phyloP scores from a whole-genome alignment of 1,284 basidiomycete species.

The Sporisorium sorghi region DNA sequence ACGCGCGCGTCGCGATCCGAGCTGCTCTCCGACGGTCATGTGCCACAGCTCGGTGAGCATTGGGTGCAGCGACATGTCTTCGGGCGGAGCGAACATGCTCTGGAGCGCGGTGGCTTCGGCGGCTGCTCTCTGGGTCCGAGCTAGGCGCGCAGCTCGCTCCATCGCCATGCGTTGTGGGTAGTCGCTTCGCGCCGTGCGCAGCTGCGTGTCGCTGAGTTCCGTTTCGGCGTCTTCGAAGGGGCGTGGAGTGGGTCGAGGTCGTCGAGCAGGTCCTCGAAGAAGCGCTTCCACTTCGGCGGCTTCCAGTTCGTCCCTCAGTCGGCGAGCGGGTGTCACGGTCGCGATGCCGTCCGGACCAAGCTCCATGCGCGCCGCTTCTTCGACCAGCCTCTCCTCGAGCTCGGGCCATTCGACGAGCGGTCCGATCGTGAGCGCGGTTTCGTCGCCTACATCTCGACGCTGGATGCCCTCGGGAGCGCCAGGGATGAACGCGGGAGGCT shows the following conservation, averaged over 20 bases:
- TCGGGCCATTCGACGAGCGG: slow-evolving; percentile 40
- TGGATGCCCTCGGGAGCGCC: slow-evolving; percentile 18
- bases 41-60: slow-evolving; percentile 32
- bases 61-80: slow-evolving; percentile 21
- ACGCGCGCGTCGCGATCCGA: slow-evolving; percentile 18
- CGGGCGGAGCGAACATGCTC: slow-evolving; percentile 31
- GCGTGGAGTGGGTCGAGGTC: slow-evolving; percentile 8
- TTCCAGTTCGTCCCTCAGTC: slow-evolving; percentile 23
- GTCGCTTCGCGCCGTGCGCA: slow-evolving; percentile 20
- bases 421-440: slow-evolving; percentile 13
- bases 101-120: slow-evolving; percentile 5
- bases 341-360: slow-evolving; percentile 31
- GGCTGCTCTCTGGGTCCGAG: not conserved
- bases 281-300: slow-evolving; percentile 19
- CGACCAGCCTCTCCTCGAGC: slow-evolving; percentile 30
- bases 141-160: slow-evolving; percentile 6
- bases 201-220: slow-evolving; percentile 29
- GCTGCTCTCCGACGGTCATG: slow-evolving; percentile 25
- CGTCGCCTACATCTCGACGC: slow-evolving; percentile 15
- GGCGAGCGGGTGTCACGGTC: slow-evolving; percentile 25
- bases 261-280: slow-evolving; percentile 8
- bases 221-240: slow-evolving; percentile 23
- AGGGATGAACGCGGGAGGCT: slow-evolving; percentile 4
- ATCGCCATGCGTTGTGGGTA: slow-evolving; percentile 28
- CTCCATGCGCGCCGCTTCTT: slow-evolving; percentile 38